Evolutionary conservation across 2,329 filamentous ascomycete genomes (phyloP).

Genomic region (Diaporthe vexans): DNA sequence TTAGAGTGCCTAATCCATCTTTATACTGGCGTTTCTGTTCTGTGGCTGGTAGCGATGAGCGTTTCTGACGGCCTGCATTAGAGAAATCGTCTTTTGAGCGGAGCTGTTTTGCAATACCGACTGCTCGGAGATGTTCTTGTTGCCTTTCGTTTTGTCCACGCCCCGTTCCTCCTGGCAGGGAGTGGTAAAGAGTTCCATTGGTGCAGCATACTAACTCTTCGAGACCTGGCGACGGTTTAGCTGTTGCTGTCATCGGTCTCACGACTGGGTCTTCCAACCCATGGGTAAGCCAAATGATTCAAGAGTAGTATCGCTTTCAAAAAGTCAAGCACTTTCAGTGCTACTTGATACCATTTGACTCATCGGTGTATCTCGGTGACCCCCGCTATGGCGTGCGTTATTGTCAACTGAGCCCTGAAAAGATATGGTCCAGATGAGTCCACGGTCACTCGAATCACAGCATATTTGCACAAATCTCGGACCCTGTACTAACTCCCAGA

Average conservation of each 20-base stretch:
- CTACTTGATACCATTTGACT: not conserved
- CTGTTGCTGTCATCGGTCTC: not conserved
- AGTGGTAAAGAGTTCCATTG: not conserved
- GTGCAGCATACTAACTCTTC: not conserved
- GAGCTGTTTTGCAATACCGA: not conserved
- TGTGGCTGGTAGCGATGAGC: not conserved
- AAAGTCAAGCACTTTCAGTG: constrained; percentile 60
- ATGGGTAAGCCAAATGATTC: constrained; percentile 72
- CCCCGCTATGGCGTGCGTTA: no score
- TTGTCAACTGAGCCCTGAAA: not conserved
- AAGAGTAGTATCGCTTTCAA: constrained; percentile 53
- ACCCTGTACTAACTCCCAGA: constrained; percentile 53
- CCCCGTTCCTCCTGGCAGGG: not conserved
- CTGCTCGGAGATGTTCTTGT: not conserved
- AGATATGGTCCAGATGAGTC: not conserved
- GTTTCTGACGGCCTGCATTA: not conserved
- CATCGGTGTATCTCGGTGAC: no score
- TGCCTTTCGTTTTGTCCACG: not conserved
- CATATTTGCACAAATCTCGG: constrained; percentile 31
- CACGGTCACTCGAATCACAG: not conserved
- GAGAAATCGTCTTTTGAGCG: not conserved
- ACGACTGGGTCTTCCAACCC: constrained; percentile 44
- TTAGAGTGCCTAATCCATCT: constrained; percentile 41
- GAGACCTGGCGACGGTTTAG: not conserved
- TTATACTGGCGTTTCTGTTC: constrained; percentile 22